phyloP scores from a whole-genome alignment of 1,284 basidiomycete genomes.

The Gastroboletus turbinatus region DNA sequence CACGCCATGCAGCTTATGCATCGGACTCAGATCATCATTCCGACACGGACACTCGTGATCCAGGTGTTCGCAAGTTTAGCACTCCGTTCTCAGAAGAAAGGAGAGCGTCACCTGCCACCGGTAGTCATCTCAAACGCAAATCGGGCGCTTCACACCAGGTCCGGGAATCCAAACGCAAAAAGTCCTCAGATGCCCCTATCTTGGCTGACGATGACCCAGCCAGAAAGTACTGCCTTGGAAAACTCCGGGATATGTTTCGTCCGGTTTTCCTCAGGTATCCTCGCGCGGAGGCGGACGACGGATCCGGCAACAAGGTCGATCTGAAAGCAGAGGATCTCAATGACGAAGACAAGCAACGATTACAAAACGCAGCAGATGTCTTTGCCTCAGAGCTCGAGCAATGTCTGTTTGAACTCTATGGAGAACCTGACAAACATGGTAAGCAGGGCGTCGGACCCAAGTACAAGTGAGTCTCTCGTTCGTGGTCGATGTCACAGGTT shows the following conservation, averaged over 20 bases:
- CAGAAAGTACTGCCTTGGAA: slow-evolving; percentile 73
- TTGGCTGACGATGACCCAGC: slow-evolving; percentile 61
- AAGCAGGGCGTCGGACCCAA: slow-evolving; percentile 65
- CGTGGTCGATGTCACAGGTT: slow-evolving; percentile 2
- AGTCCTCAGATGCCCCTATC: slow-evolving; percentile 35
- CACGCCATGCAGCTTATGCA: slow-evolving; percentile 39
- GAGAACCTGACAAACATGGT: slow-evolving; percentile 75
- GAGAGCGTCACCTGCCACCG: slow-evolving; percentile 22
- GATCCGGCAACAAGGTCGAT: slow-evolving; percentile 31
- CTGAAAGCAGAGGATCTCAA: slow-evolving; percentile 44
- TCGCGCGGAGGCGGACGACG: slow-evolving; percentile 33
- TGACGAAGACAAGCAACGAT: slow-evolving; percentile 56
- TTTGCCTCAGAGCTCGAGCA: slow-evolving; percentile 70
- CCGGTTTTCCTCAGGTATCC: slow-evolving; percentile 71
- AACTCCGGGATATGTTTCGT: slow-evolving; percentile 66
- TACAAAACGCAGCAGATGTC: slow-evolving; percentile 53
- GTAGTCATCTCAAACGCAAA: slow-evolving; percentile 43
- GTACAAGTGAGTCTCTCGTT: slow-evolving; percentile 66
- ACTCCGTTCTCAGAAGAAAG: slow-evolving; percentile 24
- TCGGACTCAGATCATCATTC: slow-evolving; percentile 47
- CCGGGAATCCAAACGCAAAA: slow-evolving; percentile 47
- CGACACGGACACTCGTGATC: slow-evolving; percentile 27
- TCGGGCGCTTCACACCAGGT: slow-evolving; percentile 32
- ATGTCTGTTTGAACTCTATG: slow-evolving; percentile 68
- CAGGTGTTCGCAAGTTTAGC: slow-evolving; percentile 23